Conservation (phyloP, 169 alveolate genomes). For the Plasmodium coatneyi region DNA sequence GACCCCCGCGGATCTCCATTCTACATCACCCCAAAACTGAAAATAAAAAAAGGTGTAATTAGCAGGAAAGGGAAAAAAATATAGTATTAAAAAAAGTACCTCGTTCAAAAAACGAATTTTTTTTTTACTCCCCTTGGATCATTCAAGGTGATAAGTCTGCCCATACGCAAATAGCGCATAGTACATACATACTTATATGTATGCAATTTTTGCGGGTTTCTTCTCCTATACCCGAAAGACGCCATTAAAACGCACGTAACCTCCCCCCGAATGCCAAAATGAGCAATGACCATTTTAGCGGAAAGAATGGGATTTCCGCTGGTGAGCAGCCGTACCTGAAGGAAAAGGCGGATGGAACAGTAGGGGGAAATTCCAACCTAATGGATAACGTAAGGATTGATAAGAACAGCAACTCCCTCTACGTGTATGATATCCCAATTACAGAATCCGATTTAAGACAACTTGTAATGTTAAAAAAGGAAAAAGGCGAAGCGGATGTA, state of each 20-base stretch:
- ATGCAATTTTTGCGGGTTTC: neutral
- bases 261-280: neutral
- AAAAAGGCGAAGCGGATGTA: neutral
- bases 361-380: neutral
- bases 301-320: neutral
- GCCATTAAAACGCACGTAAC: neutral
- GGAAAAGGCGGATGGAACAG: neutral
- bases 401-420: slow-evolving; percentile 12
- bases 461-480: slow-evolving; percentile 17
- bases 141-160: neutral
- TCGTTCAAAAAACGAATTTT: neutral
- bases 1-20: neutral
- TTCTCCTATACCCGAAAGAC: neutral
- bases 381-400: slow-evolving; percentile 36
- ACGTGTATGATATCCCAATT: slow-evolving; percentile 23
- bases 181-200: neutral
- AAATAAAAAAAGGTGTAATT: neutral
- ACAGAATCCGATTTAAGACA: slow-evolving; percentile 42
- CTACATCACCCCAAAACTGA: neutral
- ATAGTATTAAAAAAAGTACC: neutral
- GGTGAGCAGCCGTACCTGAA: neutral
- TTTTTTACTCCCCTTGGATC: neutral
- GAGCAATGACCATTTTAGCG: neutral
- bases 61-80: neutral
- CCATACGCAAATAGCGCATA: neutral